A percentile compares a stretch with the other conserved stretches of the same genome.
These are phyloP conservation scores for Rheum nobile DNA, from an alignment of 148 eudicot species.

Conservation along the genomic window DNA sequence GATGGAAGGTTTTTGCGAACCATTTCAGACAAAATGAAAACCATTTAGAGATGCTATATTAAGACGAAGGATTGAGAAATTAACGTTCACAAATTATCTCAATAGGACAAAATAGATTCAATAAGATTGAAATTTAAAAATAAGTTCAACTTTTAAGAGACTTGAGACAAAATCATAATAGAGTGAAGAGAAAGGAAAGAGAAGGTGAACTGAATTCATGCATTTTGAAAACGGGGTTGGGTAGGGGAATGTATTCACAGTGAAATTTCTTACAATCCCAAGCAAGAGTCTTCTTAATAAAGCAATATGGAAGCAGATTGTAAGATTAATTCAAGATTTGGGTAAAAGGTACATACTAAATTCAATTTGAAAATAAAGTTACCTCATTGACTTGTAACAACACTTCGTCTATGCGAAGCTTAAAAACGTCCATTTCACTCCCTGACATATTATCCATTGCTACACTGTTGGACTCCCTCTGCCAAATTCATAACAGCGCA, in stretches of 20 bases:
- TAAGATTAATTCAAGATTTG: background rate
- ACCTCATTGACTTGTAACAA: constrained; percentile 37
- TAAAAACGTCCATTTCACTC: constrained; percentile 19
- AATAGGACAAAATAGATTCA: background rate
- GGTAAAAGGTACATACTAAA: background rate
- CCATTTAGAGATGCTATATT: too few relatives aligned
- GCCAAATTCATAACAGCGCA: too few relatives aligned
- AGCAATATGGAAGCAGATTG: background rate
- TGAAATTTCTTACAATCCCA: background rate
- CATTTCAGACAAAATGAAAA: background rate
- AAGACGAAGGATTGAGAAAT: too few relatives aligned
- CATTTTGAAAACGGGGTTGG: background rate
- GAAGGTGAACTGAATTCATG: background rate
- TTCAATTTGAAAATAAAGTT: background rate
- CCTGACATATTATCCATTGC: constrained; percentile 14
- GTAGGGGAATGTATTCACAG: background rate
- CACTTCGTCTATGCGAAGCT: constrained; percentile 27
- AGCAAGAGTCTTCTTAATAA: background rate
- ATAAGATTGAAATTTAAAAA: background rate
- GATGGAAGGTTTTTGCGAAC: background rate
- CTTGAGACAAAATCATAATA: background rate
- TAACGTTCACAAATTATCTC: background rate
- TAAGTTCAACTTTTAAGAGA: background rate
- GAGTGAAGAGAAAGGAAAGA: background rate
- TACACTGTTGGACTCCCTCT: too few relatives aligned